Evolutionary conservation across 306 rosid genomes (phyloP), one percentile per base, ranked within the genome.

Genomic region (Cicer yamashitae): DNA sequence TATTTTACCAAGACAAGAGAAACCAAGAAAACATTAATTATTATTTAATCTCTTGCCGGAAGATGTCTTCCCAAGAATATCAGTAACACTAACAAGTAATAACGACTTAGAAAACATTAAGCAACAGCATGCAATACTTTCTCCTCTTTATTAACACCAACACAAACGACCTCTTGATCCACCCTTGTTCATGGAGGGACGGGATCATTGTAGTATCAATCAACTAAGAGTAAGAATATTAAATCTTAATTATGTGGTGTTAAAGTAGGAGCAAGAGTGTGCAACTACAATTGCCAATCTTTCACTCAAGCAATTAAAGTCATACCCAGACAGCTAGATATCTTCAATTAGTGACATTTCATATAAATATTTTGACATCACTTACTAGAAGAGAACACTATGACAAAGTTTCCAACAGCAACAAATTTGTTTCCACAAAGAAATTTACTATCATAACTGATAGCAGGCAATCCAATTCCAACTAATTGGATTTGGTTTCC

Each of bases 331-430:
- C 54, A 50, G 56, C 56, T n/a, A 50, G 20, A 50, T 14, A 13
- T 50, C 20, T 50, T 50, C 56, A 50, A n/a, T 50, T 18, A 50
- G 18, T 50, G 20, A 1, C 56, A 50, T n/a, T 50, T 13, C 52
- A 13, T 14, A 47, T 3, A 47, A 13, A 47, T 1, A 47, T 12
- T 47, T 47, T 11, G 7, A 12, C 52, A 47, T 11, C 12, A 46
- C 52, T 46, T 46, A 25, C 34, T 30, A 70, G 20, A 25, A 67
- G 50, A 57, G 20, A 67, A 57, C 48, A 65, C 59, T 60, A 74
- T 34, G 52, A 65, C 47, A 6, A 20, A 45, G 10, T 39, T 54
- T 17, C 54, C 44, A 75, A 13, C 63, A 75, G 30, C 43, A 63
- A 50, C 1, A 62, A 10, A 47, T 37, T 34, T 61, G 2, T 62